phyloP scores from a whole-genome alignment of 805 yeast species.

The Candida alai region DNA sequence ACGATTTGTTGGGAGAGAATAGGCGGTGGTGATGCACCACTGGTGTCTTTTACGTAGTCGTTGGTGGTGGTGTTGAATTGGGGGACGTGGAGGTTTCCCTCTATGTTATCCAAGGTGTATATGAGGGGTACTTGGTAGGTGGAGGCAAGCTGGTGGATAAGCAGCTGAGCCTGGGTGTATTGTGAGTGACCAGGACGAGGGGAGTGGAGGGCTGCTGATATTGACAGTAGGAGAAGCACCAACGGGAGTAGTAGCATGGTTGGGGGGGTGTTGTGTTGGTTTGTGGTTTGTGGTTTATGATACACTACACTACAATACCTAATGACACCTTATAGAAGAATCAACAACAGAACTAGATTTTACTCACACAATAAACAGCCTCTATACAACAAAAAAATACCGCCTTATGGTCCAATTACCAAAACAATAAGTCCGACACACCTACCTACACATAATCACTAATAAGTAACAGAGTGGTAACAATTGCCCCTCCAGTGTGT shows the following conservation, averaged over 20 bases:
- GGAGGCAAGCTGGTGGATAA: background rate
- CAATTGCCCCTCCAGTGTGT: too few species aligned
- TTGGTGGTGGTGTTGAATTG: conserved; percentile 17
- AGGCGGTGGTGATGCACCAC: conserved; percentile 1
- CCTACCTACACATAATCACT: too few species aligned
- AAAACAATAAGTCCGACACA: too few species aligned
- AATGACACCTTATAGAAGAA: too few species aligned
- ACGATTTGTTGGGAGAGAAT: conserved; percentile 8
- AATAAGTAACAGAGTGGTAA: too few species aligned
- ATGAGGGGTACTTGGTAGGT: conserved; percentile 6
- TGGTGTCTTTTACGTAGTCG: conserved; percentile 15
- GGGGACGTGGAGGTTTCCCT: conserved; percentile 27
- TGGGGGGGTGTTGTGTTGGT: too few species aligned
- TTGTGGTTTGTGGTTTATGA: too few species aligned
- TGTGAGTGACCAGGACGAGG: background rate
- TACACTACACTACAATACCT: too few species aligned
- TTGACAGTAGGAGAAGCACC: background rate
- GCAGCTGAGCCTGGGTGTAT: background rate
- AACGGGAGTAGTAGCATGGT: background rate
- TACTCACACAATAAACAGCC: too few species aligned
- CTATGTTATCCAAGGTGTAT: conserved; percentile 22
- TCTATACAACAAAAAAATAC: too few species aligned
- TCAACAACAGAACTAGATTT: too few species aligned
- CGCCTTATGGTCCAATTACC: too few species aligned
- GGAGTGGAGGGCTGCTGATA: conserved; percentile 1